phyloP scores from a whole-genome alignment of 106 monocot species.

The Dioscorea dumetorum region DNA sequence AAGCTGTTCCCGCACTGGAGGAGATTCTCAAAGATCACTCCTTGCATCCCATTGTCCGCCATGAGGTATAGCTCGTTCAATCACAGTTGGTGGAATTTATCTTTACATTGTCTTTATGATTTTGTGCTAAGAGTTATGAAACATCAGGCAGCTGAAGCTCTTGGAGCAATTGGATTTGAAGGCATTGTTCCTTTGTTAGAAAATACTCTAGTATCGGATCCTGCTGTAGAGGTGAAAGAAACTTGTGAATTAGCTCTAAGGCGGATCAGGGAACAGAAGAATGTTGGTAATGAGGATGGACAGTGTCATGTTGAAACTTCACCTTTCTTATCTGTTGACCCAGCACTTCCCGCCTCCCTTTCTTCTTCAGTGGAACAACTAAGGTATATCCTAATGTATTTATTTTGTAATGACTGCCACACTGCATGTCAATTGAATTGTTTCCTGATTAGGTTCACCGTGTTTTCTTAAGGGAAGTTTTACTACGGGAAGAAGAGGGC shows the following conservation, averaged over 20 bases:
- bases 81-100: too few species aligned
- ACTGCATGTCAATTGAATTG: not conserved
- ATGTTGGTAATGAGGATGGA: constrained; percentile 15
- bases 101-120: not conserved
- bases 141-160: constrained; percentile 90
- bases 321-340: constrained; percentile 92
- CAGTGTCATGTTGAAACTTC: constrained; percentile 9
- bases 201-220: constrained; percentile 62
- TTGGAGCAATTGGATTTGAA: constrained; percentile 85
- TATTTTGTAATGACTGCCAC: not conserved
- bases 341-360: constrained; percentile 63
- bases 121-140: not conserved
- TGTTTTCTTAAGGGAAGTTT: constrained; percentile 61
- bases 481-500: constrained; percentile 72
- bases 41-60: constrained; percentile 94
- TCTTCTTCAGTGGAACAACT: constrained; percentile 65
- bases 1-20: constrained; percentile 79
- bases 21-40: constrained; percentile 78
- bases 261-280: constrained; percentile 64
- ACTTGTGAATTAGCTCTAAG: constrained; percentile 94
- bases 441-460: constrained; percentile 1
- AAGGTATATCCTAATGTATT: constrained; percentile 33
- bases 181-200: constrained; percentile 42
- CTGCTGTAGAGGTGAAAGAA: constrained; percentile 91
- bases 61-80: constrained; percentile 49